Percentiles rank a stretch among this genome's conserved stretches.
Evolutionary conservation across 371 early-diverging fungal species (phyloP).

Genomic region (Lichtheimia ramosa): DNA sequence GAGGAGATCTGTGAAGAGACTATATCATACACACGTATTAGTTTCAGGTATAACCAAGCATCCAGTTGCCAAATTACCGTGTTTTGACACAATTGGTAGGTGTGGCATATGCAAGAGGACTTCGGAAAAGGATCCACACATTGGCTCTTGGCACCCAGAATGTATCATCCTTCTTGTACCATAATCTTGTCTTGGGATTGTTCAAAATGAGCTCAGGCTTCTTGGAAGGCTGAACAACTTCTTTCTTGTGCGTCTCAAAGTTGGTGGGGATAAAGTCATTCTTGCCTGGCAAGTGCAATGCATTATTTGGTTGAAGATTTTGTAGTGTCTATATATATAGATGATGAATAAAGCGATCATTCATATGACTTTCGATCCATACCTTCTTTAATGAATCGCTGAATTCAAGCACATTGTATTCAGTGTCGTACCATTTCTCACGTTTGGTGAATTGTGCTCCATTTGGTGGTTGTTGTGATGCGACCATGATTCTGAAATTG

Average conservation of each 20-base stretch:
- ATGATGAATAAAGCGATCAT: neutral
- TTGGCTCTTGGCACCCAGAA: slow-evolving; percentile 84
- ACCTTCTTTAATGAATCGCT: slow-evolving; percentile 57
- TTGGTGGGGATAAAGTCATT: slow-evolving; percentile 86
- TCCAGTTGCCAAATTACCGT: slow-evolving; percentile 15
- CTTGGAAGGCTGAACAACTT: slow-evolving; percentile 29
- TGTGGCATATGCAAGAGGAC: slow-evolving; percentile 65
- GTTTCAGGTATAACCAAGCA: neutral
- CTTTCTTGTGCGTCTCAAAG: slow-evolving; percentile 58
- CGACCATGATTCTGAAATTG: slow-evolving; percentile 64
- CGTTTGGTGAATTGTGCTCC: slow-evolving; percentile 48
- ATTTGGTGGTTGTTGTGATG: slow-evolving; percentile 45
- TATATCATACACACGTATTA: neutral
- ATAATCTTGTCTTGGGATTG: slow-evolving; percentile 67
- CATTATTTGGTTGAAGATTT: slow-evolving; percentile 45
- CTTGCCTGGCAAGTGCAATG: slow-evolving; percentile 69
- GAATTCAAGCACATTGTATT: slow-evolving; percentile 75
- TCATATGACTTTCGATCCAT: neutral
- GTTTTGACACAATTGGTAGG: slow-evolving; percentile 57
- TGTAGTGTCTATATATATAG: slow-evolving; percentile 41
- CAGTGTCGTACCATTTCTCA: slow-evolving; percentile 84
- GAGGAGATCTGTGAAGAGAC: slow-evolving; percentile 74
- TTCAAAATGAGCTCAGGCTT: slow-evolving; percentile 64
- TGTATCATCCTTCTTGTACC: slow-evolving; percentile 94
- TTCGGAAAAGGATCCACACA: slow-evolving; percentile 56